Base-by-base conservation (phyloP, 495 filamentous ascomycete genomes). In the Talaromyces adpressus region DNA sequence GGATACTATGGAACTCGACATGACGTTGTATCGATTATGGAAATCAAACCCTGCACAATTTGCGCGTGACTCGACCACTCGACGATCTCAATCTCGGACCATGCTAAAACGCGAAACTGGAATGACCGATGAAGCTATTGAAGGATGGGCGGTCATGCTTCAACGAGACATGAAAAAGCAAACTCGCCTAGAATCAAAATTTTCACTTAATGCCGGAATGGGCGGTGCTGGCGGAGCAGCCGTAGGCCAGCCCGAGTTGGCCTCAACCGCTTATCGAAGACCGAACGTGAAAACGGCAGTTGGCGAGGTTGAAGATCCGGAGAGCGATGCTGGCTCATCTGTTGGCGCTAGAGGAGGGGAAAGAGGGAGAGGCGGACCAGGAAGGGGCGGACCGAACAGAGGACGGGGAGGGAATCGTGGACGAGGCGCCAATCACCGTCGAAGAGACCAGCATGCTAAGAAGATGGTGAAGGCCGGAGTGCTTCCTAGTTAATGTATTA, bases 91-190 rank as follows among this genome's bases (percentile, higher is more conserved):
- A 39, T 74, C 82, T 2, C 77, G 94, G 59, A 73, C 68, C 6
- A 76, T 77, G n/a, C 73, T 98, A 47, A 91, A 87, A 67, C 81
- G 80, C 16, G 87, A 91, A 66, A 96, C 91, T 11, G 89, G 86
- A 8, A 89, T 95, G 90, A 94, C 91, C 1, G 93, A 98, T 66
- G 94, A 98, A 71, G 88, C 87, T 6, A 90, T 98, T 51, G 94
- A 98, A 72, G 94, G 94, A 14, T 98, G 92, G 92, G 90, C 82
- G 3, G 73, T 96, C 25, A 96, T 98, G 91, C 70, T 96, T 2
- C 70, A 72, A 6, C 78, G 93, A 27, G 88, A 95, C 67, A 82
- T 86, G n/a, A 80, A 81, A 65, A 79, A 86, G 54, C 72, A 87
- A 69, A 78, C 82, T 63, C 78, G 81, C 66, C 71, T 97, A 53